Evolutionary conservation across 2,329 filamentous ascomycete genomes (phyloP).

Genomic region (Diplodia mutila): DNA sequence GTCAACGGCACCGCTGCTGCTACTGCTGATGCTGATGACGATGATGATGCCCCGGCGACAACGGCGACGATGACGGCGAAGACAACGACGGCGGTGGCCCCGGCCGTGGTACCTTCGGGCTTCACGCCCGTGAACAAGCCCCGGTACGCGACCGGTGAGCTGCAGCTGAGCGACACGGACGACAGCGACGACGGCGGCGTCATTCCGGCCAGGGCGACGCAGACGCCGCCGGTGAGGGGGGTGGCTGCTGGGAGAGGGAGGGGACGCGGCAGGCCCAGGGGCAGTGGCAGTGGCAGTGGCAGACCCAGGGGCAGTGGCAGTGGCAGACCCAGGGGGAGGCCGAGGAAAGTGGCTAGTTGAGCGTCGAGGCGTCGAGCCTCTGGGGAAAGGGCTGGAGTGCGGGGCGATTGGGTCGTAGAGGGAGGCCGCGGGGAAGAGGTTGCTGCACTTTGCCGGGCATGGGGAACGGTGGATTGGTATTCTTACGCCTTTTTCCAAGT

Average conservation of each 20-base stretch:
- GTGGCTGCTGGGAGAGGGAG: neutral
- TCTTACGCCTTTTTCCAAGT: neutral
- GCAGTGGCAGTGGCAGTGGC: too few species aligned
- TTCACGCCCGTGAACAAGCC: slow-evolving; percentile 31
- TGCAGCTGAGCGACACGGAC: slow-evolving; percentile 31
- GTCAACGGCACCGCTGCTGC: slow-evolving; percentile 16
- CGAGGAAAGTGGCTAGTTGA: too few species aligned
- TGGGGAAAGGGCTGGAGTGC: too few species aligned
- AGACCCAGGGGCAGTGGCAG: too few species aligned
- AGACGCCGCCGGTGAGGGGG: neutral
- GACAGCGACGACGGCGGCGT: slow-evolving; percentile 31
- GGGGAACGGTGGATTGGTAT: neutral
- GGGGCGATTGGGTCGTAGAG: too few species aligned
- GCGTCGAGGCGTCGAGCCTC: neutral
- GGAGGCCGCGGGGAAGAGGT: neutral
- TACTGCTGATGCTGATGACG: slow-evolving; percentile 26
- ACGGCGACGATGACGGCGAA: slow-evolving; percentile 22
- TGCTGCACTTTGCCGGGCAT: neutral
- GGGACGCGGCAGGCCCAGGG: neutral
- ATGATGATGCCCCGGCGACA: slow-evolving; percentile 24
- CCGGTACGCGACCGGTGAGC: slow-evolving; percentile 28
- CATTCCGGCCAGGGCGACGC: slow-evolving; percentile 35
- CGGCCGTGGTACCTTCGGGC: neutral
- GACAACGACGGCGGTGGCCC: slow-evolving; percentile 24
- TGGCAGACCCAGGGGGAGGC: too few species aligned